phyloP scores from a whole-genome alignment of 768 basidiomycete species.

The Pleurotus salmoneostramineus region DNA sequence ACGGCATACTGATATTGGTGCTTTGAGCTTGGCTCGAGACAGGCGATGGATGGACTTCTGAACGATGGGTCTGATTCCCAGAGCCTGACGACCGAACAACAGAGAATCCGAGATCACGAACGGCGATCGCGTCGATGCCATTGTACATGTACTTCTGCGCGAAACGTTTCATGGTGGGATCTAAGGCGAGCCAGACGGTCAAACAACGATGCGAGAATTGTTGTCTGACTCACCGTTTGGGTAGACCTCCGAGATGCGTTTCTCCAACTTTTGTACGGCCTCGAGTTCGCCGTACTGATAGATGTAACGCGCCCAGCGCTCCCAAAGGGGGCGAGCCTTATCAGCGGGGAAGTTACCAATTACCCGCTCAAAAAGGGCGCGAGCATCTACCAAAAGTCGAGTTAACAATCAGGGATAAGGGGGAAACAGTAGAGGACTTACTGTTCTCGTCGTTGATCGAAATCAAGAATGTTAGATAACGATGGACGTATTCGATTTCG shows the following conservation, averaged over 20 bases:
- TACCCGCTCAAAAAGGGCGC: constrained; percentile 91
- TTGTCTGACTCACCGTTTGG: constrained; percentile 57
- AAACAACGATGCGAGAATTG: neutral
- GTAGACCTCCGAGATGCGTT: constrained; percentile 84
- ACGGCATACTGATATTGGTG: neutral
- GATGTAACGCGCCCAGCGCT: constrained; percentile 93
- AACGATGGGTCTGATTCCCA: constrained; percentile 24
- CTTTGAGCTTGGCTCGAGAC: constrained; percentile 9
- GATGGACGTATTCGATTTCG: constrained; percentile 80
- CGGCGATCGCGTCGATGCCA: constrained; percentile 84
- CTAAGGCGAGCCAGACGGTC: constrained; percentile 32
- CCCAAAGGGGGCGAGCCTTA: constrained; percentile 85
- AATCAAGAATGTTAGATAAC: constrained; percentile 91
- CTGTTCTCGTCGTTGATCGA: constrained; percentile 95
- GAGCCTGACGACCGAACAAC: constrained; percentile 27
- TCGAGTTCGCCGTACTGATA: constrained; percentile 94
- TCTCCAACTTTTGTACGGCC: constrained; percentile 84
- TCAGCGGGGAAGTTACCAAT: constrained; percentile 75
- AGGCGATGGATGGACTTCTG: constrained; percentile 31
- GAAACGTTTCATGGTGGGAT: constrained; percentile 87
- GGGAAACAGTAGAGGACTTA: constrained; percentile 34
- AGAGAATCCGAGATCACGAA: constrained; percentile 83
- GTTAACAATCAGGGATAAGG: neutral
- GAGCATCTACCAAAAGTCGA: constrained; percentile 63
- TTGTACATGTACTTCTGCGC: constrained; percentile 83